A percentile compares a stretch with the other conserved stretches of the same genome.
Evolutionary conservation across 257 asterid genomes (phyloP).

Genomic region (Catharanthus roseus): DNA sequence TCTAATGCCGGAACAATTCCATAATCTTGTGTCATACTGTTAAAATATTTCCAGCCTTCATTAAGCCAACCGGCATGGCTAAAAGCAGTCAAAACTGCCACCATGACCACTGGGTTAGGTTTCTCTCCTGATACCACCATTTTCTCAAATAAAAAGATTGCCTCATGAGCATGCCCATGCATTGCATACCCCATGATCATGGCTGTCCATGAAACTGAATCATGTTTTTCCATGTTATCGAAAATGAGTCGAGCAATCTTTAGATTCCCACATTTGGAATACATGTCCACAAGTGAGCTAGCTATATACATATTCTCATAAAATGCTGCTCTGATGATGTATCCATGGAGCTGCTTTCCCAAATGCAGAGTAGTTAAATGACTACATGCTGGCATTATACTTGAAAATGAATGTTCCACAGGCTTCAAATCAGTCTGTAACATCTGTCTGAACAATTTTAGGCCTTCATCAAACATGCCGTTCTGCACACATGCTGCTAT

Average conservation of each 20-base stretch:
- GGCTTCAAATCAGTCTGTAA: conserved; percentile 53
- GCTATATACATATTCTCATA: conserved; percentile 55
- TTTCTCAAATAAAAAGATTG: conserved; percentile 50
- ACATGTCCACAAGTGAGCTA: conserved; percentile 86
- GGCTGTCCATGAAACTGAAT: conserved; percentile 78
- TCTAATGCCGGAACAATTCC: conserved; percentile 56
- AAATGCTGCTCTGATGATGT: conserved; percentile 53
- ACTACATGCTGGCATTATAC: conserved; percentile 84
- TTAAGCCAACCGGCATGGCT: conserved; percentile 91
- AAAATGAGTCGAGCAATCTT: conserved; percentile 55
- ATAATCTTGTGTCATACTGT: conserved; percentile 46
- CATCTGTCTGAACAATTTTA: conserved; percentile 70
- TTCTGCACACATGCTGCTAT: conserved; percentile 80
- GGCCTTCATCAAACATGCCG: conserved; percentile 66
- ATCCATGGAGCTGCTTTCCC: conserved; percentile 87
- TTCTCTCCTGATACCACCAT: conserved; percentile 58
- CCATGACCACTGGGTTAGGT: conserved; percentile 59
- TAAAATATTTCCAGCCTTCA: conserved; percentile 58
- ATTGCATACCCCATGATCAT: conserved; percentile 88
- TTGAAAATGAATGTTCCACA: conserved; percentile 70
- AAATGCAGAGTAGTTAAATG: conserved; percentile 56
- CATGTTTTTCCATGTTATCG: conserved; percentile 55
- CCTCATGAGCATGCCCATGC: conserved; percentile 67
- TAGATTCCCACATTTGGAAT: conserved; percentile 82
- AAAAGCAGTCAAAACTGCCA: conserved; percentile 85